Evolutionary conservation across 2,329 filamentous ascomycete species (phyloP).

Genomic region (Aspergillus sojae): DNA sequence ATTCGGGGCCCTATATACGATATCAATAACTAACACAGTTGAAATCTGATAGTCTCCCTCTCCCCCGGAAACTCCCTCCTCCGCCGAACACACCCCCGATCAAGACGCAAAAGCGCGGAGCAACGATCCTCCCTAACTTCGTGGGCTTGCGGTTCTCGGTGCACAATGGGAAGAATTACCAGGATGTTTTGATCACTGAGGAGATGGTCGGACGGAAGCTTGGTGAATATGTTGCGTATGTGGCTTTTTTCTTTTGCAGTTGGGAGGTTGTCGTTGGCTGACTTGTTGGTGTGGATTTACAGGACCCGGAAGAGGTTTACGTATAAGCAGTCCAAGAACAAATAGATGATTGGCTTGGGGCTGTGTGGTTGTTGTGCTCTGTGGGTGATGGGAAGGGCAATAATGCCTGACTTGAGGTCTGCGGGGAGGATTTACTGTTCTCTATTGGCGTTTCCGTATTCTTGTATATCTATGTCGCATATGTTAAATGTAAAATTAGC

Average conservation of each 20-base stretch:
- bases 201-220: conserved; percentile 97
- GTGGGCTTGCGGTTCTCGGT: conserved; percentile 87
- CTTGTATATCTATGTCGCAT: conserved; percentile 16
- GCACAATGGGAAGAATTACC: conserved; percentile 87
- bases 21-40: conserved; percentile 7
- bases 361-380: not conserved
- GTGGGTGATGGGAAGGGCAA: not conserved
- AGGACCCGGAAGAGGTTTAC: conserved; percentile 70
- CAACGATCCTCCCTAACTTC: conserved; percentile 90
- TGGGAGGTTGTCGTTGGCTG: not conserved
- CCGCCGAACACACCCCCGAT: conserved; percentile 71
- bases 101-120: conserved; percentile 81
- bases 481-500: conserved; percentile 15
- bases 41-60: conserved; percentile 35
- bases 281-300: not conserved
- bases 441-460: conserved; percentile 10
- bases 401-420: not conserved
- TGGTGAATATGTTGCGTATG: conserved; percentile 87
- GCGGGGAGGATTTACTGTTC: not conserved
- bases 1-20: not conserved
- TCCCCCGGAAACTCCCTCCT: conserved; percentile 50
- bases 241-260: conserved; percentile 25
- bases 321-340: conserved; percentile 74
- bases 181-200: conserved; percentile 81
- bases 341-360: conserved; percentile 42